These are phyloP conservation scores for Polychaeton citri DNA, from an alignment of 2,329 filamentous ascomycete genomes.

Conservation along the genomic window DNA sequence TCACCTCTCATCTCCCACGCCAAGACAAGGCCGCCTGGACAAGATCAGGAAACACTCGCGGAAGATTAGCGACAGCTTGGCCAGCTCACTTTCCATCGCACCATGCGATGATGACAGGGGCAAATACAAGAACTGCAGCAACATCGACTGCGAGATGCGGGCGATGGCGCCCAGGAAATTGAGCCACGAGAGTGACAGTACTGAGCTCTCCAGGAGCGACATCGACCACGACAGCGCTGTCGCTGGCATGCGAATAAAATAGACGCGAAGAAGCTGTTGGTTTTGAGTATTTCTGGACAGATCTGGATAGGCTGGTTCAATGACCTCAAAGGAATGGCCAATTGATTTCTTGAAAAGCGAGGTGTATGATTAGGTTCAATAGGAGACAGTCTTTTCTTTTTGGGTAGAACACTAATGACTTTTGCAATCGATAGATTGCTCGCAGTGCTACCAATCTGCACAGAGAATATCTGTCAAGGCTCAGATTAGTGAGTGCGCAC, in stretches of 20 bases:
- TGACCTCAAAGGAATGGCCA: too few species aligned
- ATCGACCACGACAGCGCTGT: neutral
- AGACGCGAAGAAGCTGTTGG: too few species aligned
- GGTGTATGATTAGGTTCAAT: too few species aligned
- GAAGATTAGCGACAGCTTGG: constrained; percentile 8
- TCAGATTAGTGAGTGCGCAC: too few species aligned
- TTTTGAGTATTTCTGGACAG: too few species aligned
- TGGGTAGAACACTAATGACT: too few species aligned
- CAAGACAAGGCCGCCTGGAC: constrained; percentile 3
- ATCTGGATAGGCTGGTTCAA: too few species aligned
- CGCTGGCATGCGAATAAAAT: neutral
- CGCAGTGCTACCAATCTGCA: too few species aligned
- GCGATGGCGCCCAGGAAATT: neutral
- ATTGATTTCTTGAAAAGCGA: too few species aligned
- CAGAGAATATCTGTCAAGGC: too few species aligned
- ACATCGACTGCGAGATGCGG: neutral
- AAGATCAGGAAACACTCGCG: constrained; percentile 7
- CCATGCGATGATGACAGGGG: neutral
- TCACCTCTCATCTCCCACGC: neutral
- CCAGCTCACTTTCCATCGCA: neutral
- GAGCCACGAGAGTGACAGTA: neutral
- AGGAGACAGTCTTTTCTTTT: too few species aligned
- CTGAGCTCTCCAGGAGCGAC: neutral
- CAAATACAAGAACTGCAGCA: neutral
- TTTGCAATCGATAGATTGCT: too few species aligned